Conservation (phyloP, 225 moss, liverwort and hornwort species). For the Antitrichia curtipendula region DNA sequence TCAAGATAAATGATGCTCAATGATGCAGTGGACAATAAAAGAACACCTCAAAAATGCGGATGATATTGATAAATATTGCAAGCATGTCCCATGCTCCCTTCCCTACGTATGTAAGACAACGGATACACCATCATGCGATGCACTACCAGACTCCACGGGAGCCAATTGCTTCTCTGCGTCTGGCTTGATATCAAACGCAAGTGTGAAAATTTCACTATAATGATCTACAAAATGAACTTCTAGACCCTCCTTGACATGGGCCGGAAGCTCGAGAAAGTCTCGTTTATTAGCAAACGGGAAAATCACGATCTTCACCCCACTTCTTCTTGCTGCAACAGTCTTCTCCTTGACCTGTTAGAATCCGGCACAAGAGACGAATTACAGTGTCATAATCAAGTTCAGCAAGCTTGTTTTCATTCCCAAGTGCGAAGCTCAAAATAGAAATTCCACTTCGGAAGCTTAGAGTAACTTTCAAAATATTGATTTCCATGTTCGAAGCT, state of each 20-base stretch:
- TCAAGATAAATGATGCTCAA: neutral
- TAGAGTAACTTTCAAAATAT: neutral
- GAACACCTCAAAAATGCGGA: neutral
- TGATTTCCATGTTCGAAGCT: neutral
- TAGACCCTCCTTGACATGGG: slow-evolving; percentile 78
- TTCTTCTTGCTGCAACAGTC: slow-evolving; percentile 88
- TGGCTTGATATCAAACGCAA: slow-evolving; percentile 49
- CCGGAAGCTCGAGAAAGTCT: slow-evolving; percentile 82
- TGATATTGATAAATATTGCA: neutral
- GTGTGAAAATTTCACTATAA: slow-evolving; percentile 68
- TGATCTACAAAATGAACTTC: slow-evolving; percentile 90
- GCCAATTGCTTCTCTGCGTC: slow-evolving; percentile 29
- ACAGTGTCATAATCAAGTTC: neutral
- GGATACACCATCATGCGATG: neutral
- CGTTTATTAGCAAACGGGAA: slow-evolving; percentile 81
- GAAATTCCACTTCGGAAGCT: neutral
- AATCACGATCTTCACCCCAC: slow-evolving; percentile 87
- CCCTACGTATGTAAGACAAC: slow-evolving; percentile 8
- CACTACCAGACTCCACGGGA: neutral
- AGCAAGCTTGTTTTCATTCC: neutral
- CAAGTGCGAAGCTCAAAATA: neutral
- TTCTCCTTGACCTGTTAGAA: slow-evolving; percentile 82
- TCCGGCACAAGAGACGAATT: neutral
- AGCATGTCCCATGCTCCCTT: neutral
- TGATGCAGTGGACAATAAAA: neutral